Evolutionary conservation across 176 grass and related monocot genomes (phyloP), one percentile per base, ranked within the genome.

Genomic region (Carex kokanica): DNA sequence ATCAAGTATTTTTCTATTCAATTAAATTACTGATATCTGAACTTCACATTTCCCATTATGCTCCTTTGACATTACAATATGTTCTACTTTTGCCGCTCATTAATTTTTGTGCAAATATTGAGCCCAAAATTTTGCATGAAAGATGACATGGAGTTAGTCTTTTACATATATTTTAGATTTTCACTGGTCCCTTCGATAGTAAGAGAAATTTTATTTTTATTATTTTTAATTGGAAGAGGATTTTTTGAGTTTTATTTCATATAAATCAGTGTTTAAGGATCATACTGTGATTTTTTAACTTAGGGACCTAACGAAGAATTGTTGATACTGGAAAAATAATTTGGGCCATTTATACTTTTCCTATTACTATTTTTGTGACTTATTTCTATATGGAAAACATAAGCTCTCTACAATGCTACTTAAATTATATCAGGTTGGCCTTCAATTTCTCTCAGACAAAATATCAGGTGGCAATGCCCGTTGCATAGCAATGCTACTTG

Each of bases 401-500:
- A 77, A 77, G 5, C 54, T 75, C 25, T 74, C 66, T 84, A 59
- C 40, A 32, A 58, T 15, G 18, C 17, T 63, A 25, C 49, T 81
- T 81, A 56, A 53, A 41, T 47, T 77, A 0, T 89, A 81, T 89
- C 84, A 95, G 93, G 90, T 92, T 73, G 94, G 94, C 55, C 91
- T 97, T 80, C 91, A 97, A 55, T 97, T 87, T 90, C 85, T 97
- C 27, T 90, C 89, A 60, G 84, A 90, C 13, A 61, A 87, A 24
- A 87, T 97, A 79, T 90, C 86, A 17, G 91, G 94, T 78, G 86
- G 87, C 72, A 97, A 97, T 88, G 89, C 71, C 72, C 84, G 88
- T 78, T 93, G 94, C 60, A 88, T 91, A 77, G 91, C 89, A 82
- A 93, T 97, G 94, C 91, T 97, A 88, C 86, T 93, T 78, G 91